Base-by-base conservation (phyloP, 768 basidiomycete genomes). In the Suillus weaverae region DNA sequence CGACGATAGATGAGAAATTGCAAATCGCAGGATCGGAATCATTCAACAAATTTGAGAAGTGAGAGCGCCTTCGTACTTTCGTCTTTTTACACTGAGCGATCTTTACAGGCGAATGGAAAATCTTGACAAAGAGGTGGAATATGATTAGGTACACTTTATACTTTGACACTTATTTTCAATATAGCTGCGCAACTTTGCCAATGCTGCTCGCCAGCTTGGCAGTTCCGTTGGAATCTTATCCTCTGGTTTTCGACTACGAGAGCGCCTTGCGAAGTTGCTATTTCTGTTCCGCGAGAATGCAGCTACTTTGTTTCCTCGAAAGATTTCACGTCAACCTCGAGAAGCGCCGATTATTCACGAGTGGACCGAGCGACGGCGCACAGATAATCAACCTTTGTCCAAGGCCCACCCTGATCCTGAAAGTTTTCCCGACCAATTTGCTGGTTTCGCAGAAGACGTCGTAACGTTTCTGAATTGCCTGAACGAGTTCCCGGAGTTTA, bases 401-500 rank as follows among this genome's bases (percentile, higher is more conserved):
- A 74, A 76, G 16, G 76, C 75, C 38, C 77, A 81, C 59, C 66
- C 83, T 10, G 84, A 85, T 51, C 78, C 80, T 1, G 85, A 86
- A 60, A 78, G 78, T 35, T 80, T 86, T 66, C 84, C 84, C 0
- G 60, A 70, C 13, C 83, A 85, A 70, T 73, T 85, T 48, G 76
- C 78, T 63, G 74, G 74, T 14, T 80, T 86, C 59, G 83, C 84
- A 3, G 74, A 70, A 60, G 85, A 86, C 48, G 79, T 86, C 2
- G 80, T 78, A n/a, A 83, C 81, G 0, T 85, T 85, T 63, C 71
- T 86, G 48, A 80, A 83, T n/a, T 83, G 83, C 64, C 74, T 85
- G 59, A 85, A 85, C 53, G 85, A 85, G 60, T 86, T 85, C 46
- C 85, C 85, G 1, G 84, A 86, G 70, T 86, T 84, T 57, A 81